Evolutionary conservation across 805 yeast species (phyloP).

Genomic region (Zygosaccharomyces lentus): DNA sequence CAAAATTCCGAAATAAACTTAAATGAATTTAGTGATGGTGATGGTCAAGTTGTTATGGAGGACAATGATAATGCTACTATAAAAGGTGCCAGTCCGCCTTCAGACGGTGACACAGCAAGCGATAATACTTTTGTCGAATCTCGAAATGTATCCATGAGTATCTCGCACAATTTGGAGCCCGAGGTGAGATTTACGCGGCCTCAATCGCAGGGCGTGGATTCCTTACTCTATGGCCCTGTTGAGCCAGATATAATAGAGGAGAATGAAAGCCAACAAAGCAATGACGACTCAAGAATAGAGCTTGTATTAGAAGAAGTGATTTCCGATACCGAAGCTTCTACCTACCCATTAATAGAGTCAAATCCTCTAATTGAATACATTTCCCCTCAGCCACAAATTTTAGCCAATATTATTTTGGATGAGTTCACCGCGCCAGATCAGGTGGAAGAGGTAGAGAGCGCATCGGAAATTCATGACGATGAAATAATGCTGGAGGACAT

Average conservation of each 20-base stretch:
- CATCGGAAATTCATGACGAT: background rate
- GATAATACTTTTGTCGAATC: background rate
- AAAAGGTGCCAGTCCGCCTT: slow-evolving; percentile 3
- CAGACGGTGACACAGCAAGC: slow-evolving; percentile 8
- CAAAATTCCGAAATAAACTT: background rate
- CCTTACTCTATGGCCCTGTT: background rate
- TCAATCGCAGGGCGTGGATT: background rate
- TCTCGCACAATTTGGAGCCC: background rate
- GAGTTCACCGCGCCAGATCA: slow-evolving; percentile 5
- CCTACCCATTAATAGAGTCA: slow-evolving; percentile 4
- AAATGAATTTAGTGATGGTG: background rate
- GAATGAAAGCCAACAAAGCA: background rate
- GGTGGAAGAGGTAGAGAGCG: slow-evolving; percentile 1
- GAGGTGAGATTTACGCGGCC: background rate
- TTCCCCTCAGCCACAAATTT: background rate
- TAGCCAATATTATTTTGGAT: slow-evolving; percentile 1
- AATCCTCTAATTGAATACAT: slow-evolving; percentile 7
- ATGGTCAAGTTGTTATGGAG: background rate
- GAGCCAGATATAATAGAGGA: background rate
- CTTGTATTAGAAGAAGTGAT: slow-evolving; percentile 5
- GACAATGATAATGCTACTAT: slow-evolving; percentile 2
- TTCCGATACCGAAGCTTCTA: background rate
- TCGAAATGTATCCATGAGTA: background rate
- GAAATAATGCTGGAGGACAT: slow-evolving; percentile 2
- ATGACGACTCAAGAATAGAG: background rate